A percentile compares a stretch with the other conserved stretches of the same genome.
These are phyloP conservation scores for Panicum miliaceum DNA, from an alignment of 176 grass and related monocot species.

Conservation along the genomic window DNA sequence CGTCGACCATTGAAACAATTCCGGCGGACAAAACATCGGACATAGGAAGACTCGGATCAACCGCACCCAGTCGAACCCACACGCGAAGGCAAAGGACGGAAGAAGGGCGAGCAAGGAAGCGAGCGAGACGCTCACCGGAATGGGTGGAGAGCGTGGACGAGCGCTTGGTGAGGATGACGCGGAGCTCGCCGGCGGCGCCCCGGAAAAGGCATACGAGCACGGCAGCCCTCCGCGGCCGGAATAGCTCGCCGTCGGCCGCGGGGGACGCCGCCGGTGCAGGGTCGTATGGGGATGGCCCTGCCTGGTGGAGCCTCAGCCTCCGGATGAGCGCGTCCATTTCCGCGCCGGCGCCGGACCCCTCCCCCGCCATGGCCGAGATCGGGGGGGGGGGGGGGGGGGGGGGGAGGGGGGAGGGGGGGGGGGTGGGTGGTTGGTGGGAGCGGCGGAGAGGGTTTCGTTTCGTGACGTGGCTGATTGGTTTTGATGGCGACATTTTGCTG, in stretches of 20 bases:
- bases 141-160: constrained; percentile 66
- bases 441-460: background rate
- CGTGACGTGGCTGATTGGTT: background rate
- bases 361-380: background rate
- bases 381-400: too few species aligned
- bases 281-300: constrained; percentile 35
- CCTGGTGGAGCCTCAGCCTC: constrained; percentile 52
- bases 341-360: background rate
- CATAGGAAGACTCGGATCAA: background rate
- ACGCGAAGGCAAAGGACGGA: background rate
- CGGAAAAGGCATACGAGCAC: constrained; percentile 71
- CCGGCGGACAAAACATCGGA: too few species aligned
- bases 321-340: constrained; percentile 53
- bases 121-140: constrained; percentile 51
- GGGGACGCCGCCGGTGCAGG: constrained; percentile 10
- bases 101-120: background rate
- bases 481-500: background rate
- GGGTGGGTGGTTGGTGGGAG: background rate
- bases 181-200: constrained; percentile 56
- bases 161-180: constrained; percentile 76
- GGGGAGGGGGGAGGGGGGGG: too few species aligned
- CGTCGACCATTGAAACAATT: background rate
- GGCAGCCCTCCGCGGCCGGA: constrained; percentile 58
- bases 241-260: constrained; percentile 9
- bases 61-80: background rate